Conservation (phyloP, 2,329 filamentous ascomycete genomes). For the Fusarium veterinarium region DNA sequence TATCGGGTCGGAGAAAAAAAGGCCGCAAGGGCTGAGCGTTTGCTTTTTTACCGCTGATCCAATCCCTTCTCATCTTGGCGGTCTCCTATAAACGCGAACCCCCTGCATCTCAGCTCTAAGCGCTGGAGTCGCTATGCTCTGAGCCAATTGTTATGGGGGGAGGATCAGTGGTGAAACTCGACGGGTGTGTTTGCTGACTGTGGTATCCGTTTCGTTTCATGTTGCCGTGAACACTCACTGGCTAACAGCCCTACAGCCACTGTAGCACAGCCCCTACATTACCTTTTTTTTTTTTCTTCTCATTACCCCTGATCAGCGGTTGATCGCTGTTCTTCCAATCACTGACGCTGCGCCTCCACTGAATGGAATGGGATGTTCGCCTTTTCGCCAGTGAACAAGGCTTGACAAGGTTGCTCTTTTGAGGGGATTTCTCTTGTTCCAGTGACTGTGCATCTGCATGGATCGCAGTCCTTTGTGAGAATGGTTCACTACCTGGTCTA, state of each 20-base stretch:
- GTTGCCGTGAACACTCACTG: constrained; percentile 9
- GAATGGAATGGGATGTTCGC: background rate
- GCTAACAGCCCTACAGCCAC: constrained; percentile 15
- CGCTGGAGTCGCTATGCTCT: constrained; percentile 3
- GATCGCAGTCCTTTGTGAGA: constrained; percentile 7
- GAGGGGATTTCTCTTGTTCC: background rate
- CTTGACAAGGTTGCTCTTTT: background rate
- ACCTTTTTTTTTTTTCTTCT: background rate
- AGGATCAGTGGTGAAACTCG: constrained; percentile 19
- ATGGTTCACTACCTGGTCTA: constrained; percentile 7
- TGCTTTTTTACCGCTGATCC: background rate
- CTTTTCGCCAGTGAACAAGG: constrained; percentile 9
- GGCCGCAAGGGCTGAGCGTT: background rate
- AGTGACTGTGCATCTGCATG: constrained; percentile 9
- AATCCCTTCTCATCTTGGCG: constrained; percentile 23
- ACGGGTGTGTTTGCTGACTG: constrained; percentile 2
- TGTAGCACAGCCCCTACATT: constrained; percentile 23
- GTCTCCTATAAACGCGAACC: constrained; percentile 20
- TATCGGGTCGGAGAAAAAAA: background rate
- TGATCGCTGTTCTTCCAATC: constrained; percentile 20
- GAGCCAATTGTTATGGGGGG: background rate
- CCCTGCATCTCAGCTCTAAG: constrained; percentile 11
- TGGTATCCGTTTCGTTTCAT: constrained; percentile 27
- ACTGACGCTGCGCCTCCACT: constrained; percentile 27
- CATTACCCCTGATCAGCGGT: background rate